Evolutionary conservation across 2,329 filamentous ascomycete genomes (phyloP).

Genomic region (Hypoxylon sp.): DNA sequence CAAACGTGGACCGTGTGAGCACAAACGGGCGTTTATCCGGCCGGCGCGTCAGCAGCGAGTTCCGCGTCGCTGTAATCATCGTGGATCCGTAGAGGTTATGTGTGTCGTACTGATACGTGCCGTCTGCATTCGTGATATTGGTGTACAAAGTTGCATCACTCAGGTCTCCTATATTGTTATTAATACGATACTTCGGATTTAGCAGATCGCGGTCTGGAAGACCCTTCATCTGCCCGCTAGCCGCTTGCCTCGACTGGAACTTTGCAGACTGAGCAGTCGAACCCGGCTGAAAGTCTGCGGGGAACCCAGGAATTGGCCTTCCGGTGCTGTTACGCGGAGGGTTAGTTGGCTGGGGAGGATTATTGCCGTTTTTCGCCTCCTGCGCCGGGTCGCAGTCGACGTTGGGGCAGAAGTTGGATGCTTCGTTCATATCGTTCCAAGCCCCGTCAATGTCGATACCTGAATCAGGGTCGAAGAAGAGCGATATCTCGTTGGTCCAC

Average conservation of each 20-base stretch:
- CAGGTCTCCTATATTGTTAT: constrained; percentile 60
- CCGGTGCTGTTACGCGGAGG: constrained; percentile 58
- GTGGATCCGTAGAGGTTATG: constrained; percentile 76
- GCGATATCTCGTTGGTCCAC: constrained; percentile 70
- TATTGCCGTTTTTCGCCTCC: constrained; percentile 25
- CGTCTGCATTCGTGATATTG: constrained; percentile 70
- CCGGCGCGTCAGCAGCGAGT: constrained; percentile 68
- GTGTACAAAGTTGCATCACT: constrained; percentile 66
- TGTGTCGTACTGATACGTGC: constrained; percentile 72
- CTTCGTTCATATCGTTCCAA: constrained; percentile 74
- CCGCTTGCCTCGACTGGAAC: constrained; percentile 11
- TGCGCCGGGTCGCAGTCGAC: constrained; percentile 40
- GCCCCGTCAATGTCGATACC: constrained; percentile 76
- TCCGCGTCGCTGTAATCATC: constrained; percentile 69
- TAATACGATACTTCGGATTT: constrained; percentile 68
- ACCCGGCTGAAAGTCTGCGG: constrained; percentile 68
- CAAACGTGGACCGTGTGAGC: constrained; percentile 74
- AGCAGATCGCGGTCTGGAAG: constrained; percentile 70
- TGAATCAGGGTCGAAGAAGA: constrained; percentile 66
- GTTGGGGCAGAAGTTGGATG: constrained; percentile 54
- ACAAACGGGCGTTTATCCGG: constrained; percentile 69
- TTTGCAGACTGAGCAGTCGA: background rate
- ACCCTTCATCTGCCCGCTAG: constrained; percentile 59
- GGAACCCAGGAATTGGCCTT: constrained; percentile 68
- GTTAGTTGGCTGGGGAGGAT: constrained; percentile 64